phyloP scores from a whole-genome alignment of 2,329 filamentous ascomycete genomes.

The Aspergillus eucalypticola region DNA sequence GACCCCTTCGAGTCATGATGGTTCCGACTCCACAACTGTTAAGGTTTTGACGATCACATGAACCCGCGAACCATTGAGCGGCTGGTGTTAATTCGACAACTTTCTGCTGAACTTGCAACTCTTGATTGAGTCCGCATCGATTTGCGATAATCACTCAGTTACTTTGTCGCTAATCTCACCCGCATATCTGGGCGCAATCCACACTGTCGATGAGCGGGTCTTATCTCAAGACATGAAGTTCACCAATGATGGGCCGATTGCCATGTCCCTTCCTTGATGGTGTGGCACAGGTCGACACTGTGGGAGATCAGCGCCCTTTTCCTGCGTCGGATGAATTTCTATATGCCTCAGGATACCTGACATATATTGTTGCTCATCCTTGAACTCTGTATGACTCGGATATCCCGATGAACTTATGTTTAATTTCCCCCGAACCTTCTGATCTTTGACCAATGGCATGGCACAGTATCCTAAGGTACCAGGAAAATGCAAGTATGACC shows the following conservation, averaged over 20 bases:
- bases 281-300: neutral
- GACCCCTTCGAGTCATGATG: too few relatives aligned
- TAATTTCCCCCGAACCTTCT: neutral
- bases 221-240: neutral
- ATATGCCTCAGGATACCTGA: neutral
- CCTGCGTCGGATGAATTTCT: neutral
- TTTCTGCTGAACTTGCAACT: neutral
- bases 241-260: neutral
- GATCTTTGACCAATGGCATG: neutral
- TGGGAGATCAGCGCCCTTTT: neutral
- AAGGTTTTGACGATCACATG: too few relatives aligned
- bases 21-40: too few relatives aligned
- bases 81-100: neutral
- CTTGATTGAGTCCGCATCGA: neutral
- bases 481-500: neutral
- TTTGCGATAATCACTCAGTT: neutral
- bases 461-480: neutral
- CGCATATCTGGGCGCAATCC: neutral
- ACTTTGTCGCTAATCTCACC: neutral
- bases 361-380: neutral
- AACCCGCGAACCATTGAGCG: too few relatives aligned
- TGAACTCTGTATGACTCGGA: neutral
- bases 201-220: neutral
- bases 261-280: neutral
- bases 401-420: neutral